A percentile compares a stretch with the other conserved stretches of the same genome.
These are phyloP conservation scores for Yamadazyma pseudoaaseri DNA, from an alignment of 1,139 yeast species.

Conservation along the genomic window DNA sequence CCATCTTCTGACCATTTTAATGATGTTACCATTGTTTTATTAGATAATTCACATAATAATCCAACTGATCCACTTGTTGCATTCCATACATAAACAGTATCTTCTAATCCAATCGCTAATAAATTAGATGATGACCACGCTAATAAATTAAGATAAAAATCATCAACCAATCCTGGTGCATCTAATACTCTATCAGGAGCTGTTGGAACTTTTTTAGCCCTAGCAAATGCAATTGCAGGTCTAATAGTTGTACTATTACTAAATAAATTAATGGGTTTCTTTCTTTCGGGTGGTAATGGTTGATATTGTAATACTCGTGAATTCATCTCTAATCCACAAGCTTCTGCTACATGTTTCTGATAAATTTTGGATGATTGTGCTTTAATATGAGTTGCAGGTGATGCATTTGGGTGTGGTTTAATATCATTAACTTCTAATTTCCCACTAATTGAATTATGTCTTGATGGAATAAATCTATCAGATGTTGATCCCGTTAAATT, in stretches of 20 bases:
- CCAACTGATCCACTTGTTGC: conserved; percentile 83
- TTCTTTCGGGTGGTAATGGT: conserved; percentile 80
- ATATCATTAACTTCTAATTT: conserved; percentile 30
- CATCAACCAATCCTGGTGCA: conserved; percentile 94
- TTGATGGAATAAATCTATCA: conserved; percentile 46
- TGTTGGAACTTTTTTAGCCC: conserved; percentile 72
- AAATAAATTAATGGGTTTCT: conserved; percentile 53
- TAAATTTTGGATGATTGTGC: conserved; percentile 72
- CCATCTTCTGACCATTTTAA: conserved; percentile 93
- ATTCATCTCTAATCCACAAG: conserved; percentile 86
- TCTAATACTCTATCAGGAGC: conserved; percentile 93
- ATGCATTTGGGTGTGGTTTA: conserved; percentile 46
- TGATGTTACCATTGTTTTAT: conserved; percentile 61
- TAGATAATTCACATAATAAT: conserved; percentile 58
- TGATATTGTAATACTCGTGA: conserved; percentile 84
- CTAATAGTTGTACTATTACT: conserved; percentile 24
- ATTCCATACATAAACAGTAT: conserved; percentile 88
- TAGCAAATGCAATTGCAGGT: conserved; percentile 52
- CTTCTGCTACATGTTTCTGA: conserved; percentile 87
- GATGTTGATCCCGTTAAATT: conserved; percentile 13
- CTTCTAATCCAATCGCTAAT: conserved; percentile 87
- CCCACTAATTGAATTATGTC: conserved; percentile 42
- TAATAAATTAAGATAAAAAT: conserved; percentile 81
- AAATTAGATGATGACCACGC: conserved; percentile 87
- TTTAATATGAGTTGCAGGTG: conserved; percentile 56